A percentile compares a stretch with the other conserved stretches of the same genome.
These are phyloP conservation scores for Salix brachista DNA, from an alignment of 345 rosid species.

Conservation along the genomic window DNA sequence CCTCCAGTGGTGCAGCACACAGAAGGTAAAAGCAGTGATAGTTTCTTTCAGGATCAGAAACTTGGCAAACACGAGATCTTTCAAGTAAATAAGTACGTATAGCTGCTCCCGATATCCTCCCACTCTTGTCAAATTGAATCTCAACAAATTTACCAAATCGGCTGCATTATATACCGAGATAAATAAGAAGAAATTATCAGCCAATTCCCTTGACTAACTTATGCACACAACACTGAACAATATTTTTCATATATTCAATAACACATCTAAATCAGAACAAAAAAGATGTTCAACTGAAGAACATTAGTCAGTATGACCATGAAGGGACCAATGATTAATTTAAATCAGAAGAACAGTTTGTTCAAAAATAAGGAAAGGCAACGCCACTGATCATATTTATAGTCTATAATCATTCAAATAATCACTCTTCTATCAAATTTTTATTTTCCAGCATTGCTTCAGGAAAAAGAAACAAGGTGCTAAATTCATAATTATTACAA, in stretches of 20 bases:
- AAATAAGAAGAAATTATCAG: constrained; percentile 14
- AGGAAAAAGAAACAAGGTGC: constrained; percentile 1
- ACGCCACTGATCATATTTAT: neutral
- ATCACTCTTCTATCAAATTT: neutral
- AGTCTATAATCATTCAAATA: neutral
- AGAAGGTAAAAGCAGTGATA: constrained; percentile 96
- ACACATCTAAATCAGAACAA: neutral
- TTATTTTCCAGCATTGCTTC: neutral
- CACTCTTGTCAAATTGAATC: constrained; percentile 95
- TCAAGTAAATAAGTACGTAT: constrained; percentile 92
- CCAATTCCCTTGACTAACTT: constrained; percentile 2
- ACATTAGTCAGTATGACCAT: neutral
- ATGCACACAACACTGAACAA: constrained; percentile 9
- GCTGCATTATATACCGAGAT: constrained; percentile 44
- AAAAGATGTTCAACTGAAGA: neutral
- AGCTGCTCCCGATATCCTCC: constrained; percentile 99
- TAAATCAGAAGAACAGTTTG: neutral
- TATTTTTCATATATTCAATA: neutral
- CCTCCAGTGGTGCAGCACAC: constrained; percentile 97
- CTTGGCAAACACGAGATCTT: constrained; percentile 99
- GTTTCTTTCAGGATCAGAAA: constrained; percentile 96
- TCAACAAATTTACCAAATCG: constrained; percentile 99
- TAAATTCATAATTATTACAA: neutral
- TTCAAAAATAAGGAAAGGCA: neutral
- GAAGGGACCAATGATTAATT: neutral